Percentiles rank a stretch among this genome's conserved stretches.
phyloP scores from a whole-genome alignment of 768 basidiomycete species.

The Boletus patriciae region DNA sequence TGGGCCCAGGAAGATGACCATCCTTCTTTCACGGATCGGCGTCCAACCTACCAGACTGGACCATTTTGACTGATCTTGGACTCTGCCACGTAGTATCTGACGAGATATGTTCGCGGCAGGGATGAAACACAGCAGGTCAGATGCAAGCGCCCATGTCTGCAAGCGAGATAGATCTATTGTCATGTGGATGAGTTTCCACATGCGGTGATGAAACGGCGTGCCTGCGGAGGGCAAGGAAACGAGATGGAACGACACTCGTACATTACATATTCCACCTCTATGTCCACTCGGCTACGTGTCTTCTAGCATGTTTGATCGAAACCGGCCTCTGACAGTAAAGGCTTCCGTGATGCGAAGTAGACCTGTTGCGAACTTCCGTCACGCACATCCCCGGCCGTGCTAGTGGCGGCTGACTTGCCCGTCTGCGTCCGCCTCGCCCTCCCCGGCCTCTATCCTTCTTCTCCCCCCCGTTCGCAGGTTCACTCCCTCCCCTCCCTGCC shows the following conservation, averaged over 20 bases:
- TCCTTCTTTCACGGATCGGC: slow-evolving; percentile 46
- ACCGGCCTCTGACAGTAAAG: not conserved
- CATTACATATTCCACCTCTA: slow-evolving; percentile 1
- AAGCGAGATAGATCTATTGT: not conserved
- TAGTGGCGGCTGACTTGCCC: slow-evolving; percentile 32
- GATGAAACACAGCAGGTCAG: too few species aligned
- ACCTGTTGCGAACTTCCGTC: slow-evolving; percentile 12
- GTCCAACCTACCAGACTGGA: slow-evolving; percentile 47
- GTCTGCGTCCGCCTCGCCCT: slow-evolving; percentile 8
- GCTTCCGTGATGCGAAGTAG: slow-evolving; percentile 3
- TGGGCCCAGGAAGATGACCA: slow-evolving; percentile 41
- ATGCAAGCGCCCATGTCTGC: not conserved
- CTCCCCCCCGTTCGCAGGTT: not conserved
- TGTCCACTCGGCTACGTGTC: slow-evolving; percentile 1
- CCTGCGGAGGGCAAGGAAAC: slow-evolving; percentile 18
- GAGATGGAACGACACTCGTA: not conserved
- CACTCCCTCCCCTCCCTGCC: not conserved
- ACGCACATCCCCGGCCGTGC: slow-evolving; percentile 16
- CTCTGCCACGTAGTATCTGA: not conserved
- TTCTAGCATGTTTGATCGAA: slow-evolving; percentile 1
- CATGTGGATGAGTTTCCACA: too few species aligned
- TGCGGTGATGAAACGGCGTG: slow-evolving; percentile 18
- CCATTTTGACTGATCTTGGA: slow-evolving; percentile 46
- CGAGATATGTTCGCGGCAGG: too few species aligned
- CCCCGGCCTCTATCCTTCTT: slow-evolving; percentile 3